These are phyloP conservation scores for Oehlia diaphana DNA, from an alignment of 192 early-diverging fungal species.

Conservation along the genomic window DNA sequence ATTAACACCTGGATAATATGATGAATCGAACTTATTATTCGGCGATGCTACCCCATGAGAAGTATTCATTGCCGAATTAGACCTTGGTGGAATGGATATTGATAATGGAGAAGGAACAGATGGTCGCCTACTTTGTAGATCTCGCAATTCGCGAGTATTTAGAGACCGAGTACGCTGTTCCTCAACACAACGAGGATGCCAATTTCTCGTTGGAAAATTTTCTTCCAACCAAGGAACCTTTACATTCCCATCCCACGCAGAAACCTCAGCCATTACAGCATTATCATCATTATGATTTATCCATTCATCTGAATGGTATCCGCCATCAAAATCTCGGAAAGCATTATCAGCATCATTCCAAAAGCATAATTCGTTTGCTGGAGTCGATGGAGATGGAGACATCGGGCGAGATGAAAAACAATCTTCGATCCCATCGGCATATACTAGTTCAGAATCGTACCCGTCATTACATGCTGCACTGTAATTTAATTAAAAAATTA, in stretches of 20 bases:
- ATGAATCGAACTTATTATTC: not conserved
- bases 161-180: not conserved
- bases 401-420: not conserved
- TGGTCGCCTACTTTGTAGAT: constrained; percentile 9
- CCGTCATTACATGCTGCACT: not conserved
- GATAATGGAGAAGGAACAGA: constrained; percentile 23
- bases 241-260: constrained; percentile 9
- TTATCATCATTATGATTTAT: constrained; percentile 16
- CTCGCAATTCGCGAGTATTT: constrained; percentile 2
- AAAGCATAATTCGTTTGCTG: not conserved
- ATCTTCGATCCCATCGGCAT: not conserved
- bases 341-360: not conserved
- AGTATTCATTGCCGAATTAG: not conserved
- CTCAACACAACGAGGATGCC: not conserved
- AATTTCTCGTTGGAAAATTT: not conserved
- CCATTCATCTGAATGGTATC: not conserved
- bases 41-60: not conserved
- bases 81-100: constrained; percentile 14
- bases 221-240: constrained; percentile 11
- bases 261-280: not conserved
- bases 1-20: constrained; percentile 1
- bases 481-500: not conserved
- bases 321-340: constrained; percentile 22
- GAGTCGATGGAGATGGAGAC: not conserved
- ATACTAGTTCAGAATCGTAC: not conserved